A percentile compares a stretch with the other conserved stretches of the same genome.
Conservation (phyloP, 2,329 filamentous ascomycete species). For the Stagonosporopsis tanaceti region DNA sequence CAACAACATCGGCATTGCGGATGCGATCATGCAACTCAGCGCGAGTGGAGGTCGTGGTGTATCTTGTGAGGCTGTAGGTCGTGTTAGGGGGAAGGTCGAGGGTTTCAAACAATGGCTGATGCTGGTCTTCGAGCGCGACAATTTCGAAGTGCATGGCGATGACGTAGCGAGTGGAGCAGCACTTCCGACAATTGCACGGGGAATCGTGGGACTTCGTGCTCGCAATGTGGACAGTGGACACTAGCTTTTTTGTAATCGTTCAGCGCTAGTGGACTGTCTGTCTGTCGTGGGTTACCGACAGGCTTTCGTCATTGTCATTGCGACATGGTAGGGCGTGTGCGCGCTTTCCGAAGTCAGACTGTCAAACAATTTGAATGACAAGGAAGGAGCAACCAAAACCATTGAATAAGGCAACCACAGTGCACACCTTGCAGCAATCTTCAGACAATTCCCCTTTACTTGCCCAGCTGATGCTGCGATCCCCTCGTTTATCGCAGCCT, state of each 20-base stretch:
- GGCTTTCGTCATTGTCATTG: background rate
- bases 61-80: slow-evolving; percentile 52
- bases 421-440: slow-evolving; percentile 14
- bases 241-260: slow-evolving; percentile 2
- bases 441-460: slow-evolving; percentile 5
- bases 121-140: slow-evolving; percentile 55
- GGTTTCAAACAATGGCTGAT: slow-evolving; percentile 49
- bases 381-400: background rate
- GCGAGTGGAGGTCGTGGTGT: slow-evolving; percentile 43
- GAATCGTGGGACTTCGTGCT: slow-evolving; percentile 2
- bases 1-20: slow-evolving; percentile 57
- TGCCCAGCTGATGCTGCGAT: slow-evolving; percentile 6
- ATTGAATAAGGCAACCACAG: slow-evolving; percentile 5
- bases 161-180: slow-evolving; percentile 12
- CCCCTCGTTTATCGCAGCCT: slow-evolving; percentile 13
- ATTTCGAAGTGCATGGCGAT: slow-evolving; percentile 53
- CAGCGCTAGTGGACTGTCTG: background rate
- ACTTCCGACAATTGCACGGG: background rate
- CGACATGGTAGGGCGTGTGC: slow-evolving; percentile 4
- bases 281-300: background rate
- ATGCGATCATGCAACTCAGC: slow-evolving; percentile 52
- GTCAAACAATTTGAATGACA: background rate
- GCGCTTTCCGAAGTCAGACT: background rate
- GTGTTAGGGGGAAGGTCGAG: slow-evolving; percentile 50
- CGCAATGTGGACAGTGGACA: background rate